Evolutionary conservation across 202 grass and related monocot species (phyloP), one percentile per base, ranked within the genome.

Genomic region (Panicum hallii): DNA sequence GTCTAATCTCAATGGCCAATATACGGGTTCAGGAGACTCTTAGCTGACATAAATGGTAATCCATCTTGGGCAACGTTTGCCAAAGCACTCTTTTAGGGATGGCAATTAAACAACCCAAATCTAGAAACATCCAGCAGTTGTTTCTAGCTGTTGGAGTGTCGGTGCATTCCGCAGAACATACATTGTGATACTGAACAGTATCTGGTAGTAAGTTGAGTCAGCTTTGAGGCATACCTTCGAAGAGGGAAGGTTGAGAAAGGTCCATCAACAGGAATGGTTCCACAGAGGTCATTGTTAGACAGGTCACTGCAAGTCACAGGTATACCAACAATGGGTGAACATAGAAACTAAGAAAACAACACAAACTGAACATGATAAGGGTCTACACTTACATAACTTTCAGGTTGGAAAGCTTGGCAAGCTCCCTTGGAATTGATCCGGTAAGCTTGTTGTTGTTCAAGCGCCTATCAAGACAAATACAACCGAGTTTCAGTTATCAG

Each of bases 261-360:
- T n/a, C 97, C 97, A 61, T 94, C 97, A 23, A 86, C 89, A 40
- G 97, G 97, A 72, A 99, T 91, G 19, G 93, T 99, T 91, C 97
- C 93, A 72, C 96, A 99, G 0, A 99, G 88, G 85, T 96, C 97
- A 79, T 99, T 99, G 88, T 94, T 96, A 70, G 97, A 96, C 76
- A 96, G 45, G 81, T 99, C 91, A 61, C 93, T 99, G 53, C 76
- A 78, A 52, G 40, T 53, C 79, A 83, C 47, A 81, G 4, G 5
- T 36, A 60, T 47, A 67, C 11, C 52, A 88, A 75, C 54, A 80
- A 63, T 83, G 46, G 58, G 40, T 58, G 62, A 77, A 19, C 30
- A 80, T 38, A 23, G 15, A 74, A 85, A 82, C 15, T 10, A 38
- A 45, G 42, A 10, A 45, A 61, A 82, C 20, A 55, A 38, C 36